Percentiles rank a stretch among this genome's conserved stretches.
Conservation (phyloP, 129 eudicot genomes). For the Cynara cardunculus region DNA sequence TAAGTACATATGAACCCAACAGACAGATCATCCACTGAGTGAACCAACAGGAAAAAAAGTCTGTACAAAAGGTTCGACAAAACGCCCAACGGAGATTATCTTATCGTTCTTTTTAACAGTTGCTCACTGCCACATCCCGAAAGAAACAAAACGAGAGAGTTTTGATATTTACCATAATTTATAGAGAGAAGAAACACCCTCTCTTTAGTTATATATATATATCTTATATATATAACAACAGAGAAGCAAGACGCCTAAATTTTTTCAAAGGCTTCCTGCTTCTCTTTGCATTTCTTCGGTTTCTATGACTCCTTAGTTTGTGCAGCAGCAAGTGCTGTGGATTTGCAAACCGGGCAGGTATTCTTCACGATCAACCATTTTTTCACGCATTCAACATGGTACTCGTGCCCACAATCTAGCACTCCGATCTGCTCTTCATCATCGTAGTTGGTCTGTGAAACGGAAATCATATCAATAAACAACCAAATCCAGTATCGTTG, state of each 20-base stretch:
- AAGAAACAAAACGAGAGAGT: constrained; percentile 21
- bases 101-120: constrained; percentile 31
- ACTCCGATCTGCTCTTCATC: constrained; percentile 52
- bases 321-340: constrained; percentile 50
- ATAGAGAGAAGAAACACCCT: constrained; percentile 21
- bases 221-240: constrained; percentile 3
- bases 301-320: constrained; percentile 23
- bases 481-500: not conserved
- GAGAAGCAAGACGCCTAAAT: constrained; percentile 10
- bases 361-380: constrained; percentile 84
- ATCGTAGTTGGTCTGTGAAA: constrained; percentile 57
- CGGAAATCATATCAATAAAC: not conserved
- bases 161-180: constrained; percentile 41
- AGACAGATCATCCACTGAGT: constrained; percentile 34
- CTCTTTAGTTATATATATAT: constrained; percentile 23
- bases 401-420: constrained; percentile 89
- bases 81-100: constrained; percentile 7
- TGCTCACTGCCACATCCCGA: constrained; percentile 26
- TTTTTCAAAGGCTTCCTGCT: constrained; percentile 18
- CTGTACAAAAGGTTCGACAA: constrained; percentile 44
- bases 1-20: constrained; percentile 29
- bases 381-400: constrained; percentile 78
- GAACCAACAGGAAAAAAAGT: constrained; percentile 40
- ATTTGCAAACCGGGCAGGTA: constrained; percentile 88
- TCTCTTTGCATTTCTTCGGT: constrained; percentile 13